These are phyloP conservation scores for Trypanosoma mega DNA, from an alignment of 208 protist species.

Conservation along the genomic window DNA sequence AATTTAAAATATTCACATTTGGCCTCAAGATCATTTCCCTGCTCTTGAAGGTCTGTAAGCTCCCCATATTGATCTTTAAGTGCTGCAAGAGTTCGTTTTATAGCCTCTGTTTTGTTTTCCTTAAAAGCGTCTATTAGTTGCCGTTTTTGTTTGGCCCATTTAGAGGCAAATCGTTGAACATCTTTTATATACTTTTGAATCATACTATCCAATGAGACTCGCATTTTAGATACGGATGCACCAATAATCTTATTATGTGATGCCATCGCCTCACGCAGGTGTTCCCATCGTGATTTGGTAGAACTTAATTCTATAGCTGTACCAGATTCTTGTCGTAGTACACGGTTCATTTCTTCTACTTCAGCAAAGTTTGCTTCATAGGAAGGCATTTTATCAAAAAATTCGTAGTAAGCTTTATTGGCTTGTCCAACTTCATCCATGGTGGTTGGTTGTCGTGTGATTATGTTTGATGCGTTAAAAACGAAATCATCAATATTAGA, in stretches of 20 bases:
- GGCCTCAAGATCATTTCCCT: conserved; percentile 61
- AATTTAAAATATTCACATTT: conserved; percentile 94
- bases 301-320: conserved; percentile 71
- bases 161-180: conserved; percentile 85
- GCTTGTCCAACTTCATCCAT: conserved; percentile 92
- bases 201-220: conserved; percentile 76
- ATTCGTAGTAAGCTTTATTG: conserved; percentile 78
- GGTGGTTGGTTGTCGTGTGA: conserved; percentile 88
- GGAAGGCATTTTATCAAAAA: conserved; percentile 44
- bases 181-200: conserved; percentile 88
- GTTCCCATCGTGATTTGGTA: conserved; percentile 89
- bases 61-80: conserved; percentile 87
- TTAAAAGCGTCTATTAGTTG: conserved; percentile 60
- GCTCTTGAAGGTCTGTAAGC: conserved; percentile 69
- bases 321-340: conserved; percentile 79
- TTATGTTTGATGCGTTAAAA: conserved; percentile 78
- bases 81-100: conserved; percentile 44
- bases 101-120: conserved; percentile 55
- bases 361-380: conserved; percentile 69
- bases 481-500: conserved; percentile 89
- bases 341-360: conserved; percentile 84
- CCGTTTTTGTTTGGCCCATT: conserved; percentile 90
- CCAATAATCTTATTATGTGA: conserved; percentile 92
- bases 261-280: conserved; percentile 87
- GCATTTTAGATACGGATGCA: conserved; percentile 86